A percentile compares a stretch with the other conserved stretches of the same genome.
phyloP scores from a whole-genome alignment of 257 asterid species.

The Striga asiatica region DNA sequence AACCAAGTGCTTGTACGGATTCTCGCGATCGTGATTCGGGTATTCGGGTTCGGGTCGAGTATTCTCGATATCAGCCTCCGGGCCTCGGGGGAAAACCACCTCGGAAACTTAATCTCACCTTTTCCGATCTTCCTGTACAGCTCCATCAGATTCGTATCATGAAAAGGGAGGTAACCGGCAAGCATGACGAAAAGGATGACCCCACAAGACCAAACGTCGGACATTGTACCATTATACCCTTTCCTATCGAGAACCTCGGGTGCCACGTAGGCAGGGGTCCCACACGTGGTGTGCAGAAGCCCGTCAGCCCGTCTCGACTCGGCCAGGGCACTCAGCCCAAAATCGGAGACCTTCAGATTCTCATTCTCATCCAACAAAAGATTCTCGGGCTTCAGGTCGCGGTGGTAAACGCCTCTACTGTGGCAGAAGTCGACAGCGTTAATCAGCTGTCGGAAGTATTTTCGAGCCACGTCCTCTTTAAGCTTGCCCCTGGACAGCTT shows the following conservation, averaged over 20 bases:
- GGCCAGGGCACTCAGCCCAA: slow-evolving; percentile 64
- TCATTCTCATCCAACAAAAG: slow-evolving; percentile 57
- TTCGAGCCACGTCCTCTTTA: slow-evolving; percentile 47
- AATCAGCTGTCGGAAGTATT: slow-evolving; percentile 49
- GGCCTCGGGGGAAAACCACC: slow-evolving; percentile 55
- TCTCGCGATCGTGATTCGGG: slow-evolving; percentile 42
- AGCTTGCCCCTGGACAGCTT: slow-evolving; percentile 62
- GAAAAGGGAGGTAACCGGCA: slow-evolving; percentile 74
- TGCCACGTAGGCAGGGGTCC: too few species aligned
- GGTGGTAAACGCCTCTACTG: too few species aligned
- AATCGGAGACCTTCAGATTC: slow-evolving; percentile 58
- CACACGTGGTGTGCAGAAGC: too few species aligned
- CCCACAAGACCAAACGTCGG: slow-evolving; percentile 86
- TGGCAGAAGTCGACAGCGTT: too few species aligned
- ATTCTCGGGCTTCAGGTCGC: too few species aligned
- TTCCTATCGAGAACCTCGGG: slow-evolving; percentile 67
- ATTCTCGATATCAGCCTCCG: slow-evolving; percentile 37
- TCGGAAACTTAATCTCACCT: slow-evolving; percentile 54
- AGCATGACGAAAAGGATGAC: slow-evolving; percentile 59
- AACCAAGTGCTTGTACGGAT: slow-evolving; percentile 79
- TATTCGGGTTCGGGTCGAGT: slow-evolving; percentile 63
- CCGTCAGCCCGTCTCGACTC: slow-evolving; percentile 64
- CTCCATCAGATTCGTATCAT: slow-evolving; percentile 68
- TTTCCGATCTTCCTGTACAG: slow-evolving; percentile 62
- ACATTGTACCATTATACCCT: slow-evolving; percentile 73